Base-by-base conservation (phyloP, 768 basidiomycete species). In the Rhizopogon sp. region DNA sequence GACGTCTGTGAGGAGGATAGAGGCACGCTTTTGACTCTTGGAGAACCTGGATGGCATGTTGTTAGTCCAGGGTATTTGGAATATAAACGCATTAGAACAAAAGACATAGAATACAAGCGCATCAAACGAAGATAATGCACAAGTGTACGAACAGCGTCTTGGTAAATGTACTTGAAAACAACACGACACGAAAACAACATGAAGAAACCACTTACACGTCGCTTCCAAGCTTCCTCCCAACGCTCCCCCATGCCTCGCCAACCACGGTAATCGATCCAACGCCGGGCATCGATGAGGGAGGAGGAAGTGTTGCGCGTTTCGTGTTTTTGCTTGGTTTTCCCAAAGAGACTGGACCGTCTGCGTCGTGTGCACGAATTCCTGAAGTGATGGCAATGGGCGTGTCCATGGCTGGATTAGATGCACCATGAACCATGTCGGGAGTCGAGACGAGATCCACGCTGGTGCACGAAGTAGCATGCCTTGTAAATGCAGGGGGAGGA, bases 21-120 rank as follows among this genome's bases (percentile, higher is more conserved):
- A 86, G 0, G 87, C 87, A 20, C 86, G 83, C 68, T 86, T 87
- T 56, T 84, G 84, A 61, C 73, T 76, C 60, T 83, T 87, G 16
- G 81, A 72, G 62, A 88, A 79, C n/a, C 87, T 89, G 57, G 11
- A 17, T 42, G 22, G 20, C 11, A 9, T 17, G 7, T 14, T 22
- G 14, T 49, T 25, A 49, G 47, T 49, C 22, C 3, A 17, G 6
- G 31, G 35, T 13, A 37, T 37, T 37, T 33, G 31, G 31, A 33
- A 9, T 2, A 33, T 33, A 9, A 33, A 25, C 25, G 25, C 25
- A 25, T 25, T 5, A 5, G 25, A 25, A 25, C 25, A 25, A 5
- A 25, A 25, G 25, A 25, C 25, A 25, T 4, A 4, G 25, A 25
- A 25, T 4, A 25, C 25, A 25, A 25, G 8, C 9, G 31, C 31